Percentiles rank a stretch among this genome's conserved stretches.
These are phyloP conservation scores for Actinomortierella wolfii DNA, from an alignment of 371 early-diverging fungal genomes.

Conservation along the genomic window DNA sequence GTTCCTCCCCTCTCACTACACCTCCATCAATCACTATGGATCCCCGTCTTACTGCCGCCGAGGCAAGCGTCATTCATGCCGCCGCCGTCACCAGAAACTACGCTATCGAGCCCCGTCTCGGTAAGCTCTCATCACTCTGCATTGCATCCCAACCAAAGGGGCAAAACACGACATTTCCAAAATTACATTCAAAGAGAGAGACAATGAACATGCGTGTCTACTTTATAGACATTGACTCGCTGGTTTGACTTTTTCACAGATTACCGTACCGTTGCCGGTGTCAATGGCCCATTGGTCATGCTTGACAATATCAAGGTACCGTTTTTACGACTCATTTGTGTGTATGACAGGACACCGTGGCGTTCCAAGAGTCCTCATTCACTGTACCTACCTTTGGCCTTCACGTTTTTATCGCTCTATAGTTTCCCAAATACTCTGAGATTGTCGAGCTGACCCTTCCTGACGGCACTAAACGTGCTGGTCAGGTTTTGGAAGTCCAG, in stretches of 20 bases:
- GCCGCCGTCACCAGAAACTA: constrained; percentile 91
- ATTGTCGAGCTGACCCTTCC: constrained; percentile 98
- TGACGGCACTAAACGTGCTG: constrained; percentile 95
- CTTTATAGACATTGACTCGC: neutral
- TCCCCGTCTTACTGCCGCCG: constrained; percentile 54
- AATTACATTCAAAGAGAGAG: neutral
- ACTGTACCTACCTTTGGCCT: neutral
- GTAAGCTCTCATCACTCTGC: constrained; percentile 54
- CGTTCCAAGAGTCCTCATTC: neutral
- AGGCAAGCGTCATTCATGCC: constrained; percentile 73
- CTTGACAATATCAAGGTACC: constrained; percentile 97
- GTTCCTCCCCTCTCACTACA: constrained; percentile 4
- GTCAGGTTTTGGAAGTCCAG: constrained; percentile 99
- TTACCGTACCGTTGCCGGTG: constrained; percentile 98
- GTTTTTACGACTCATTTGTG: neutral
- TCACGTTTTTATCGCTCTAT: constrained; percentile 6
- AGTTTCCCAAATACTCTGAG: constrained; percentile 98
- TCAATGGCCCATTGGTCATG: constrained; percentile 99
- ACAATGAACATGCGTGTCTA: neutral
- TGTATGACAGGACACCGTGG: neutral
- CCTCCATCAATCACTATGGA: constrained; percentile 16
- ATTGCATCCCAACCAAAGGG: constrained; percentile 5
- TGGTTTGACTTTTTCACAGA: constrained; percentile 58
- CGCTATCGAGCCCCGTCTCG: constrained; percentile 87
- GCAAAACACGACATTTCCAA: neutral